These are phyloP conservation scores for Mucor sp. DNA, from an alignment of 371 early-diverging fungal genomes.

Conservation along the genomic window DNA sequence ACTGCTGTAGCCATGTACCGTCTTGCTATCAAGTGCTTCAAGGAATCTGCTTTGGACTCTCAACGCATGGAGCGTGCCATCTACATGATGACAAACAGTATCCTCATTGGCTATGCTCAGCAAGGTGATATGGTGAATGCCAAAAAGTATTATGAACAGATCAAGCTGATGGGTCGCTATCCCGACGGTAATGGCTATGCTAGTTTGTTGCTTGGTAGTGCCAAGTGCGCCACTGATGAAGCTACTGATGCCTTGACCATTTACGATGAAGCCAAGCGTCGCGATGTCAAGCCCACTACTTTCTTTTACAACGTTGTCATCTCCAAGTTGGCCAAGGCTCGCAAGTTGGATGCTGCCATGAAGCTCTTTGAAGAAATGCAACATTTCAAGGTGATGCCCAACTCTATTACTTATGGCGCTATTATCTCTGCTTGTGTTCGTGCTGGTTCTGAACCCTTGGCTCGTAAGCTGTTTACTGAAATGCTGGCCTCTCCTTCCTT, in stretches of 20 bases:
- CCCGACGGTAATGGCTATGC: slow-evolving; percentile 59
- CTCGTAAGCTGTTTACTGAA: slow-evolving; percentile 53
- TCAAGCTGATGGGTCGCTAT: slow-evolving; percentile 45
- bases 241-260: slow-evolving; percentile 58
- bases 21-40: slow-evolving; percentile 28
- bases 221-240: slow-evolving; percentile 57
- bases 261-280: slow-evolving; percentile 64
- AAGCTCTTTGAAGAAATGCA: slow-evolving; percentile 66
- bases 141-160: slow-evolving; percentile 57
- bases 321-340: slow-evolving; percentile 65
- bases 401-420: slow-evolving; percentile 65
- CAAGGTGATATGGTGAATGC: slow-evolving; percentile 57
- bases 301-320: slow-evolving; percentile 71
- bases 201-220: slow-evolving; percentile 48
- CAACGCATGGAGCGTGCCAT: slow-evolving; percentile 35
- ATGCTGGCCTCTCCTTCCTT: slow-evolving; percentile 56
- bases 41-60: slow-evolving; percentile 22
- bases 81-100: slow-evolving; percentile 50
- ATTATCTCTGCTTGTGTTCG: slow-evolving; percentile 67
- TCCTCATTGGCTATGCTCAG: slow-evolving; percentile 61
- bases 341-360: slow-evolving; percentile 60
- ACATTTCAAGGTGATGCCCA: slow-evolving; percentile 48
- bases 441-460: slow-evolving; percentile 58
- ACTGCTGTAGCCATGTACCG: slow-evolving; percentile 34
- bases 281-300: slow-evolving; percentile 60